Percentiles rank a stretch among this genome's conserved stretches.
Evolutionary conservation across 2,329 filamentous ascomycete species (phyloP).

Genomic region (Tolypocladium tropicale): DNA sequence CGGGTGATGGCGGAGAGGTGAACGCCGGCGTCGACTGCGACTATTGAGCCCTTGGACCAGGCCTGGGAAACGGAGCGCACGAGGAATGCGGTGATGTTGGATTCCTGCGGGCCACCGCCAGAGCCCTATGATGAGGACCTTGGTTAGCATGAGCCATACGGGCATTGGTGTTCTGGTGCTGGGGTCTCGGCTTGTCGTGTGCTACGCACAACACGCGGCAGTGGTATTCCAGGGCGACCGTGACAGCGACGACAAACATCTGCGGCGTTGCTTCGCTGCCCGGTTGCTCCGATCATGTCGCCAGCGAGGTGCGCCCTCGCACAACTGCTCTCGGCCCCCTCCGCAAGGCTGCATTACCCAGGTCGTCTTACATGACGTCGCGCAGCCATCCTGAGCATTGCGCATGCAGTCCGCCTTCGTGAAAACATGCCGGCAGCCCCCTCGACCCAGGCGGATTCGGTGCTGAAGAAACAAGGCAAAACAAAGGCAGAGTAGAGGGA

Average conservation of each 20-base stretch:
- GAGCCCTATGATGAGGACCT: conserved; percentile 56
- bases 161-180: neutral
- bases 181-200: neutral
- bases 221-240: neutral
- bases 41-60: conserved; percentile 73
- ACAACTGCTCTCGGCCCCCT: neutral
- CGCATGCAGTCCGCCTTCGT: neutral
- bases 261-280: neutral
- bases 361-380: neutral
- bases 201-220: neutral
- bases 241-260: neutral
- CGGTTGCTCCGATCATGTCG: neutral
- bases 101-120: conserved; percentile 81
- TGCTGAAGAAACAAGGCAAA: neutral
- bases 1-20: conserved; percentile 78
- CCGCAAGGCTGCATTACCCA: neutral
- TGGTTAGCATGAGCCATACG: conserved; percentile 13
- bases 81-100: conserved; percentile 81
- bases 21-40: conserved; percentile 91
- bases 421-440: neutral
- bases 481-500: conserved; percentile 10
- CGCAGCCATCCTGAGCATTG: neutral
- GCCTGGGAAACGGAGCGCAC: conserved; percentile 69
- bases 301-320: neutral
- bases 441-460: too few relatives aligned